Evolutionary conservation across 2,329 filamentous ascomycete genomes (phyloP), one percentile per base, ranked within the genome.

Genomic region (Hymenoscyphus scutula): DNA sequence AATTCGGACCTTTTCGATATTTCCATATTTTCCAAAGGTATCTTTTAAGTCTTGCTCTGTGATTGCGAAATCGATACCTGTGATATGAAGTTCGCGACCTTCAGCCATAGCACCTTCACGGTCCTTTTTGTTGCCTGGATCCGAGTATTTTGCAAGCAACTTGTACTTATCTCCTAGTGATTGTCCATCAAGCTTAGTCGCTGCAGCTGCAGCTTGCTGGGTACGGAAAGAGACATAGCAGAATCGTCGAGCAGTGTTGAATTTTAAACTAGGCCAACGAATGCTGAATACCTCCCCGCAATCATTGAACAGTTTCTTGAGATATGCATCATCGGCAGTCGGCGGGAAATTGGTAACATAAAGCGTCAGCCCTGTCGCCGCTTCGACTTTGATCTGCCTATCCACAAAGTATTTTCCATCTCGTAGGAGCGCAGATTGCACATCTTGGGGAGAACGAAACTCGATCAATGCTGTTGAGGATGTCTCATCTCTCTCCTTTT

Each of bases 141-240:
- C 87, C 0, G 95, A 98, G 68, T 96, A 91, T 76, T 92, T 92
- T 8, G 86, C 90, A 48, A 88, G 77, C 0, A 99, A 81, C 68
- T 83, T 87, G 68, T 88, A 87, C 30, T 84, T 83, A 29, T 85
- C 86, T 27, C 89, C 89, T 0, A 96, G 76, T 25, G 87, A 74
- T 62, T 82, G 87, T 29, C 89, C 89, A 71, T 97, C 83, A 56
- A 97, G 83, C 63, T 85, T 78, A 0, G 88, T 89, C 1, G 93
- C 93, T 56, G 84, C 85, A 45, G 85, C 81, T 0, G 92, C 91
- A 59, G 85, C 84, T n/a, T 82, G 81, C 2, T 83, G 76, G 34
- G 86, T 85, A 56, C 87, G 83, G 74, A 97, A 97, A n/a, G 96
- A 91, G 6, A 97, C 82, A 75, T 99, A 99, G 79, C 93, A 97